phyloP scores from a whole-genome alignment of 2,329 filamentous ascomycete species.

The Botryotinia calthae region DNA sequence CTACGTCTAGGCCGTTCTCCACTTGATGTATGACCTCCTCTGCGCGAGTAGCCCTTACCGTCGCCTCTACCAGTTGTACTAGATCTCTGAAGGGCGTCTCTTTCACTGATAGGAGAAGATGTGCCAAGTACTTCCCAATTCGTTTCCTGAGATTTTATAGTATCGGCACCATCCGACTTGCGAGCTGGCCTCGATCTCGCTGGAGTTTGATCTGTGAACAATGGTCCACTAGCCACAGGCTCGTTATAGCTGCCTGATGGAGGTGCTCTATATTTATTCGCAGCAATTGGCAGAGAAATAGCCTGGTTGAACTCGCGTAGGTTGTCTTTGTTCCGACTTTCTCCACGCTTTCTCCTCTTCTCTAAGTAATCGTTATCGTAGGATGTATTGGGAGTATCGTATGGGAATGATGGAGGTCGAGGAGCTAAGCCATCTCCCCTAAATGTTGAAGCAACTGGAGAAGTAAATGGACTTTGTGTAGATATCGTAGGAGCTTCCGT shows the following conservation, averaged over 20 bases:
- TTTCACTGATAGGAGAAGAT: constrained; percentile 22
- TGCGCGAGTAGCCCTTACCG: constrained; percentile 27
- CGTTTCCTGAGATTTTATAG: constrained; percentile 27
- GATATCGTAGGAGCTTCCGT: constrained; percentile 58
- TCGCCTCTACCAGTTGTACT: constrained; percentile 24
- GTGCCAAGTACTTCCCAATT: constrained; percentile 26
- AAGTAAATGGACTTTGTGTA: constrained; percentile 56
- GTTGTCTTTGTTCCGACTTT: constrained; percentile 45
- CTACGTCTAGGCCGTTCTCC: constrained; percentile 26
- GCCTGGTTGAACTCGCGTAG: constrained; percentile 36
- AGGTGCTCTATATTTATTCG: constrained; percentile 57
- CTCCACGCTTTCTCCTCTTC: constrained; percentile 44
- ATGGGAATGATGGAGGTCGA: constrained; percentile 56
- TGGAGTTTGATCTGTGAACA: constrained; percentile 38
- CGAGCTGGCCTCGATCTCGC: constrained; percentile 35
- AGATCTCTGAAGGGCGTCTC: constrained; percentile 2
- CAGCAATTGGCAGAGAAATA: constrained; percentile 48
- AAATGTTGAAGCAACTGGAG: constrained; percentile 53
- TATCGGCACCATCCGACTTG: constrained; percentile 34
- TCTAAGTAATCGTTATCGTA: constrained; percentile 45
- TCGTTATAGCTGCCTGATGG: constrained; percentile 58
- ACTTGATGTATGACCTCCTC: constrained; percentile 24
- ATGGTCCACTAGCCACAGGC: constrained; percentile 44
- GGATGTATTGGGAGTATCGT: constrained; percentile 39
- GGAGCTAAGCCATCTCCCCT: constrained; percentile 54